Percentiles rank a stretch among this genome's conserved stretches.
phyloP scores from a whole-genome alignment of 1,284 basidiomycete species.

The Meripilus lineatus region DNA sequence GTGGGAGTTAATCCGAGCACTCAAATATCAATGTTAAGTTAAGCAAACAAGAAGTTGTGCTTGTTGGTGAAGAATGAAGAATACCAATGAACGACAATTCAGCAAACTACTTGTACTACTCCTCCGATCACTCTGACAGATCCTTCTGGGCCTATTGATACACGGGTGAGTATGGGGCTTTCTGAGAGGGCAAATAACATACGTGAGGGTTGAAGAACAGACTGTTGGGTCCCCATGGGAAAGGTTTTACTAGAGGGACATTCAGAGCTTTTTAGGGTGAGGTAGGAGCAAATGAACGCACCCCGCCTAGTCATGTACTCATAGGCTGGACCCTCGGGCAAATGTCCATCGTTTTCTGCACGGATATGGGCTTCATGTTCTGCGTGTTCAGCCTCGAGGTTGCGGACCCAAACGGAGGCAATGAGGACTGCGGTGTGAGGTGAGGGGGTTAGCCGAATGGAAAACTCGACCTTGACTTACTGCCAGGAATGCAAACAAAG shows the following conservation, averaged over 20 bases:
- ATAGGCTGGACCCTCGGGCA: slow-evolving; percentile 68
- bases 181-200: slow-evolving; percentile 20
- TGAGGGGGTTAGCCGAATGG: slow-evolving; percentile 5
- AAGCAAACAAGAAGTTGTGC: too few relatives aligned
- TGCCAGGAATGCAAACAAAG: slow-evolving; percentile 71
- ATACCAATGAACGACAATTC: too few relatives aligned
- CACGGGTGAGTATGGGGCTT: slow-evolving; percentile 1
- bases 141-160: slow-evolving; percentile 55
- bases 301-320: slow-evolving; percentile 72
- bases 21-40: too few relatives aligned
- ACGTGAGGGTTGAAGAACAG: slow-evolving; percentile 79
- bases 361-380: slow-evolving; percentile 69
- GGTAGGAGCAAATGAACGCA: slow-evolving; percentile 12
- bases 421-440: slow-evolving; percentile 46
- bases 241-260: slow-evolving; percentile 48
- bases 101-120: too few relatives aligned
- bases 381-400: slow-evolving; percentile 70
- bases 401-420: slow-evolving; percentile 68
- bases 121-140: slow-evolving; percentile 39
- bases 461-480: slow-evolving; percentile 36
- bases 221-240: slow-evolving; percentile 78
- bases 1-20: too few relatives aligned
- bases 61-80: too few relatives aligned
- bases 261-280: background rate
- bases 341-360: slow-evolving; percentile 69